Evolutionary conservation across 768 basidiomycete species (phyloP).

Genomic region (Lanmaoa rubissima): DNA sequence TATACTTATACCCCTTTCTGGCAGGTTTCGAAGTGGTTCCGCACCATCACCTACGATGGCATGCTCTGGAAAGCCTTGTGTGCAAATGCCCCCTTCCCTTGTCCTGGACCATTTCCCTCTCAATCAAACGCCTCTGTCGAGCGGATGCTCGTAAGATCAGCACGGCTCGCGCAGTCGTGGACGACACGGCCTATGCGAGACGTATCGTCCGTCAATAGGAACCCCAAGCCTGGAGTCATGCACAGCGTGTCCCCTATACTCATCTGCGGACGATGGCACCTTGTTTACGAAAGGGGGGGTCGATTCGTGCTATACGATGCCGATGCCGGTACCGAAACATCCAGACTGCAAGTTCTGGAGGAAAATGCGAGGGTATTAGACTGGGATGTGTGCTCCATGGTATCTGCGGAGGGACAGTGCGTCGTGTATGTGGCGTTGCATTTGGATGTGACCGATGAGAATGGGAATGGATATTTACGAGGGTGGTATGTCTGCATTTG

Average conservation of each 20-base stretch:
- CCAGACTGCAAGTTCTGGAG: too few relatives aligned
- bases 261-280: too few relatives aligned
- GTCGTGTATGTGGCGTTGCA: neutral
- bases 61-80: neutral
- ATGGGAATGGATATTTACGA: too few relatives aligned
- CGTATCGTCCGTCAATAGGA: too few relatives aligned
- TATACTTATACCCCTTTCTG: neutral
- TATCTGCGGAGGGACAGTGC: neutral
- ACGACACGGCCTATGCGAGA: neutral
- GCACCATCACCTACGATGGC: neutral
- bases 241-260: too few relatives aligned
- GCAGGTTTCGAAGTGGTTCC: constrained; percentile 7
- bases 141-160: neutral
- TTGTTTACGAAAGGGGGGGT: too few relatives aligned
- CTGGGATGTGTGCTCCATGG: neutral
- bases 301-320: neutral
- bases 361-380: too few relatives aligned
- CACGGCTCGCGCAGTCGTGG: constrained; percentile 1
- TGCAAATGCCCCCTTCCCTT: neutral
- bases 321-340: neutral
- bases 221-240: too few relatives aligned
- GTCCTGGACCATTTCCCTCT: neutral
- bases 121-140: neutral
- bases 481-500: neutral
- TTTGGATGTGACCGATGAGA: too few relatives aligned